Evolutionary conservation across 495 filamentous ascomycete genomes (phyloP), one percentile per base, ranked within the genome.

Genomic region (Penicillium herquei): DNA sequence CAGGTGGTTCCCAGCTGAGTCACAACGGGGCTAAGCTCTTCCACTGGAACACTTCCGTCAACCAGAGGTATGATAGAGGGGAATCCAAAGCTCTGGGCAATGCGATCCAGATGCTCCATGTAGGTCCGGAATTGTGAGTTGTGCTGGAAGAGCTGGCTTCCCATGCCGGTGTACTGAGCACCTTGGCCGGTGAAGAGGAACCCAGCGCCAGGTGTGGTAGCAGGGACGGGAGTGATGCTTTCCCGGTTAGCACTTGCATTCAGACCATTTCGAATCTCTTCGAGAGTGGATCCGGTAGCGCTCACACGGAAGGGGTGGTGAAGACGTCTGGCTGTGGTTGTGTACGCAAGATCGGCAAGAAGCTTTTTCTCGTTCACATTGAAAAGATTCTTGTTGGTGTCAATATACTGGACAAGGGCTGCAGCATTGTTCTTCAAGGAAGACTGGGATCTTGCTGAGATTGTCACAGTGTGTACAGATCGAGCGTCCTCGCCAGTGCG

Each of bases 301-400:
- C 80, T 81, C 53, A 88, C 79, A 45, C 90, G 84, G 76, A 86
- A 87, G 46, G 84, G 82, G 65, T 92, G 87, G 56, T 93, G 91
- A n/a, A 88, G 83, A n/a, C 86, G 86, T 56, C 91, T 82, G 43
- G 91, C 91, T 9, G 90, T 94, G 1, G 87, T 90, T 6, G 89
- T 90, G 69, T 95, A 96, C 6, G 90, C 84, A 6, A 94, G 52
- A 41, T 57, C 70, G 60, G 63, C 72, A 67, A 66, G 65, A 58
- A 62, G 65, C 56, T 60, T 78, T 62, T 60, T 68, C 54, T 67
- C 69, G 46, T 73, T 71, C 26, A 70, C 61, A 51, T 69, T 68
- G 57, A 74, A 77, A 26, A 66, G 52, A 12, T 74, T 70, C 16
- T 69, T 76, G 61, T 84, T 76, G 1, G 73, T 66, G 51, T 78